phyloP scores from a whole-genome alignment of 108 stramenopile genomes.

The Seminavis robusta region DNA sequence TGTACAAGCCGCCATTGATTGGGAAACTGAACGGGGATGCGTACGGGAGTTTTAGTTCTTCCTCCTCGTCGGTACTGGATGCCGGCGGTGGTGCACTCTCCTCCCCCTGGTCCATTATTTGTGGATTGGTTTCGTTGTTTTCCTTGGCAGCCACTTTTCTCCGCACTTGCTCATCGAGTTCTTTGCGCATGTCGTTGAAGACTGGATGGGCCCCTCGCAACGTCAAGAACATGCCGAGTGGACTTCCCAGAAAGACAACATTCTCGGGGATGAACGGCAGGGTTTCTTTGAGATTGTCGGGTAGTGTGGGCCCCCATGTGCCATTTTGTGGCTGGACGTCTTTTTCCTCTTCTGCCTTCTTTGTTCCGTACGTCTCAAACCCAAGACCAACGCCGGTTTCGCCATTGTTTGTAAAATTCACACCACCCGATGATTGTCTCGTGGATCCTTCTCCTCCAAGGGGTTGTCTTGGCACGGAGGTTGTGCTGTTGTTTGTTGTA shows the following conservation, averaged over 20 bases:
- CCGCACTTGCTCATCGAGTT: slow-evolving; percentile 32
- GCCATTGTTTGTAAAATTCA: neutral
- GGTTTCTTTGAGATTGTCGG: slow-evolving; percentile 39
- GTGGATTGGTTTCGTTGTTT: neutral
- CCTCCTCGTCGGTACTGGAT: too few relatives aligned
- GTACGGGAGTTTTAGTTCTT: neutral
- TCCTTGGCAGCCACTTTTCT: neutral
- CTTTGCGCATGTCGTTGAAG: slow-evolving; percentile 68
- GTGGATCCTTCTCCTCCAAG: neutral
- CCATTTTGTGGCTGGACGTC: slow-evolving; percentile 26
- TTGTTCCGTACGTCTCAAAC: slow-evolving; percentile 35
- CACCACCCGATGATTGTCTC: neutral
- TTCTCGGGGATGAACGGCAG: slow-evolving; percentile 74
- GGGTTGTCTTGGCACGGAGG: neutral
- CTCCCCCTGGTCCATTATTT: neutral
- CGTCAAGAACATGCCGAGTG: slow-evolving; percentile 77
- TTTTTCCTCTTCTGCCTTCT: slow-evolving; percentile 33
- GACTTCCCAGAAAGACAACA: slow-evolving; percentile 76
- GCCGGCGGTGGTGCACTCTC: too few relatives aligned
- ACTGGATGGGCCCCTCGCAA: slow-evolving; percentile 76
- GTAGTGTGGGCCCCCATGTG: slow-evolving; percentile 71
- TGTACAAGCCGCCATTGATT: slow-evolving; percentile 51
- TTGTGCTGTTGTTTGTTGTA: neutral
- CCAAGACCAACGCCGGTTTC: neutral
- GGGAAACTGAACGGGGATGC: slow-evolving; percentile 73